Conservation (phyloP, 306 rosid species). For the Rosa persica region DNA sequence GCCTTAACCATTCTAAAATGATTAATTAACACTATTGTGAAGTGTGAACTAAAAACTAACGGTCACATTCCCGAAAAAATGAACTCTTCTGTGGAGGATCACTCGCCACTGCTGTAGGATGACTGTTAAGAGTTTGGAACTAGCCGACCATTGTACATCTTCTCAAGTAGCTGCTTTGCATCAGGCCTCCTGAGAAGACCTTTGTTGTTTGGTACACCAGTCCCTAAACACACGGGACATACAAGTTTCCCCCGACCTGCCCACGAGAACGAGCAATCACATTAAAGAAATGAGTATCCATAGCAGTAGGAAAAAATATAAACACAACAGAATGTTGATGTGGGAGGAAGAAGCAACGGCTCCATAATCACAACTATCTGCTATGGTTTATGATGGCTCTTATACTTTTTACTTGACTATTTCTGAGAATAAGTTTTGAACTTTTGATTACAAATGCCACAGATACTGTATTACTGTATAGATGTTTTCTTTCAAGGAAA, state of each 20-base stretch:
- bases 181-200: slow-evolving; percentile 92
- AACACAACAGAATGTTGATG: neutral
- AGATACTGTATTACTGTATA: neutral
- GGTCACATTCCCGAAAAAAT: neutral
- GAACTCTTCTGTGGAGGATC: neutral
- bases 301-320: neutral
- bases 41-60: neutral
- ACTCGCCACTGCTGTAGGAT: neutral
- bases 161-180: slow-evolving; percentile 72
- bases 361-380: neutral
- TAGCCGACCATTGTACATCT: slow-evolving; percentile 86
- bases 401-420: neutral
- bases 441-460: neutral
- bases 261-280: slow-evolving; percentile 18
- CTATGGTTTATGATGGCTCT: neutral
- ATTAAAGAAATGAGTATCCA: neutral
- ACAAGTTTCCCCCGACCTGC: slow-evolving; percentile 94
- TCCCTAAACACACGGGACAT: slow-evolving; percentile 93
- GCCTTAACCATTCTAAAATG: slow-evolving; percentile 8
- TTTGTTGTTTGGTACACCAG: slow-evolving; percentile 90
- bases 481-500: neutral
- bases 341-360: neutral
- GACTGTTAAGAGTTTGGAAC: slow-evolving; percentile 63
- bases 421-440: neutral
- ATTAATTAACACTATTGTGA: neutral